phyloP scores from a whole-genome alignment of 176 grass and related monocot species.

The Aegilops sharonensis region DNA sequence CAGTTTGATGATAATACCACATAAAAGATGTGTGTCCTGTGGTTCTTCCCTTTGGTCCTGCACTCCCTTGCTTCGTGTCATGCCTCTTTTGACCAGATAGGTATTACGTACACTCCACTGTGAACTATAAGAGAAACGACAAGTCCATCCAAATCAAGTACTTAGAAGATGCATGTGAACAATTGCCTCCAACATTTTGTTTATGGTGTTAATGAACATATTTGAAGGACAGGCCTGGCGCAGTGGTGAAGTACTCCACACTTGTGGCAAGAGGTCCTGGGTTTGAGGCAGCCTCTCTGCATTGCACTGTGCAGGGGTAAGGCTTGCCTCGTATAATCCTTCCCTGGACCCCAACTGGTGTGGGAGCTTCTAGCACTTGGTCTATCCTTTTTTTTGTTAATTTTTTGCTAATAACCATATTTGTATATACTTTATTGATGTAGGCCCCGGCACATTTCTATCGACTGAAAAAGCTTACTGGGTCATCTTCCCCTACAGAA shows the following conservation, averaged over 20 bases:
- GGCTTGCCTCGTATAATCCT: no score
- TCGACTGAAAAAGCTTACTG: slow-evolving; percentile 6
- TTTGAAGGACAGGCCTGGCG: no score
- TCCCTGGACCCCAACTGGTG: no score
- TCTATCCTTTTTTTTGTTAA: no score
- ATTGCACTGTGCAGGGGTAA: no score
- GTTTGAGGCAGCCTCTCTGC: no score
- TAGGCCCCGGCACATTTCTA: slow-evolving; percentile 19
- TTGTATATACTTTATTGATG: slow-evolving; percentile 22
- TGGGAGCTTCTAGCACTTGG: no score
- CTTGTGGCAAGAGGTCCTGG: no score
- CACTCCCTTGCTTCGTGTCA: background rate
- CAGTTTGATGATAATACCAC: background rate
- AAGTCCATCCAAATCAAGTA: slow-evolving; percentile 17
- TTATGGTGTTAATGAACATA: background rate
- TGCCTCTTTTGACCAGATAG: slow-evolving; percentile 8
- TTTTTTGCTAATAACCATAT: slow-evolving; percentile 3
- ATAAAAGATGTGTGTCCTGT: background rate
- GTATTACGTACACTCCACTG: background rate
- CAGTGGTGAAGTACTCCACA: no score
- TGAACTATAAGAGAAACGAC: slow-evolving; percentile 11
- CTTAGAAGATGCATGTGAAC: background rate
- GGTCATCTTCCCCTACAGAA: background rate
- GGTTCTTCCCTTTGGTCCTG: background rate
- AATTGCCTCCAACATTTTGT: background rate